These are phyloP conservation scores for Prunus yedoensis DNA, from an alignment of 331 rosid species.

Conservation along the genomic window DNA sequence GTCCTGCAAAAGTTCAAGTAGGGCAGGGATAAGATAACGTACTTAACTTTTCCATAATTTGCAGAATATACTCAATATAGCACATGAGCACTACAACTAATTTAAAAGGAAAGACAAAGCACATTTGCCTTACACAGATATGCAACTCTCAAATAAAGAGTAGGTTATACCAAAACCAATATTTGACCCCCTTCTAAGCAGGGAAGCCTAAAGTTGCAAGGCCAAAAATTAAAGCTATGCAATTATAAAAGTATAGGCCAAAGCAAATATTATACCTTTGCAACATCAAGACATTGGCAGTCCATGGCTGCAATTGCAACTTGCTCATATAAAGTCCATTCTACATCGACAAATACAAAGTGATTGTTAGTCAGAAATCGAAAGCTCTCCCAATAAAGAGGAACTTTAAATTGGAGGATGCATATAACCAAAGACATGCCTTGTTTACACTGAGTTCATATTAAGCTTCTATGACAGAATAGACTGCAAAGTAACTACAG, in stretches of 20 bases:
- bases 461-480: background rate
- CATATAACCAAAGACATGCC: background rate
- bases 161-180: background rate
- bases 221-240: background rate
- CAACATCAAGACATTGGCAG: slow-evolving; percentile 76
- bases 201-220: background rate
- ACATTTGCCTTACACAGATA: no score
- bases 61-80: background rate
- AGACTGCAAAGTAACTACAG: background rate
- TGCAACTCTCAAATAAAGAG: background rate
- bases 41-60: background rate
- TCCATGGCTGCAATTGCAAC: slow-evolving; percentile 97
- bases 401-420: background rate
- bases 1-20: slow-evolving; percentile 49
- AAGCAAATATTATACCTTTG: slow-evolving; percentile 53
- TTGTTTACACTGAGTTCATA: background rate
- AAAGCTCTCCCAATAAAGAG: slow-evolving; percentile 10
- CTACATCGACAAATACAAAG: slow-evolving; percentile 46
- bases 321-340: slow-evolving; percentile 92
- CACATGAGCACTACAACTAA: no score
- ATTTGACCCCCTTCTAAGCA: background rate
- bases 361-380: slow-evolving; percentile 10
- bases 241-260: background rate
- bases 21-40: background rate
- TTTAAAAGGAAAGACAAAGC: background rate